phyloP scores from a whole-genome alignment of 2,329 filamentous ascomycete species.

The Cordyceps farinosa region DNA sequence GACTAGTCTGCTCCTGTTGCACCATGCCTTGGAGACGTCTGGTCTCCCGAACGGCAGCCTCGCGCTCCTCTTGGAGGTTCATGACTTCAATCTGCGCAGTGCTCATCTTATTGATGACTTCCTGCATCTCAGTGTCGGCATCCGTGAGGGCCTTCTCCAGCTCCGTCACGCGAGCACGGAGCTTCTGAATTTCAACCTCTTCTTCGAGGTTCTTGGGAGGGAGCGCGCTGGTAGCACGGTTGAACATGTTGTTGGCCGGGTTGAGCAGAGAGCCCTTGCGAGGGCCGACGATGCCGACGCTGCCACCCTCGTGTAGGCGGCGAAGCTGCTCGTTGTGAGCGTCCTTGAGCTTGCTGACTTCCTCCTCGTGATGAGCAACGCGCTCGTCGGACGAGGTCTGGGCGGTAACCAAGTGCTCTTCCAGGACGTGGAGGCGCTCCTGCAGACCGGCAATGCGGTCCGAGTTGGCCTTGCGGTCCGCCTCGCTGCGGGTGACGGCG shows the following conservation, averaged over 20 bases:
- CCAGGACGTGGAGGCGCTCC: conserved; percentile 71
- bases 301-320: conserved; percentile 56
- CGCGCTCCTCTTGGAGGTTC: conserved; percentile 70
- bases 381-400: conserved; percentile 85
- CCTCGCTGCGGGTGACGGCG: conserved; percentile 79
- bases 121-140: conserved; percentile 72
- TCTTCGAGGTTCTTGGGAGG: conserved; percentile 67
- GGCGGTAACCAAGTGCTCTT: conserved; percentile 77
- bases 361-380: conserved; percentile 79
- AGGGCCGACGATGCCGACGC: conserved; percentile 29
- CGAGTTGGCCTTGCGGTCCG: conserved; percentile 75
- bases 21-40: conserved; percentile 65
- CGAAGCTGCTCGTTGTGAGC: conserved; percentile 73
- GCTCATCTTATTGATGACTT: conserved; percentile 77
- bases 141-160: conserved; percentile 67
- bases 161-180: conserved; percentile 76
- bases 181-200: conserved; percentile 67
- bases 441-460: conserved; percentile 82
- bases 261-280: conserved; percentile 35
- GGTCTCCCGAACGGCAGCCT: conserved; percentile 70
- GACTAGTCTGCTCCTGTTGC: conserved; percentile 58
- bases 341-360: conserved; percentile 71
- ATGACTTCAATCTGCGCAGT: conserved; percentile 78
- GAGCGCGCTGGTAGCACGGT: conserved; percentile 42
- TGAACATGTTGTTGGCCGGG: conserved; percentile 29